Evolutionary conservation across 2,329 filamentous ascomycete genomes (phyloP).

Genomic region (Penicillium expansum): DNA sequence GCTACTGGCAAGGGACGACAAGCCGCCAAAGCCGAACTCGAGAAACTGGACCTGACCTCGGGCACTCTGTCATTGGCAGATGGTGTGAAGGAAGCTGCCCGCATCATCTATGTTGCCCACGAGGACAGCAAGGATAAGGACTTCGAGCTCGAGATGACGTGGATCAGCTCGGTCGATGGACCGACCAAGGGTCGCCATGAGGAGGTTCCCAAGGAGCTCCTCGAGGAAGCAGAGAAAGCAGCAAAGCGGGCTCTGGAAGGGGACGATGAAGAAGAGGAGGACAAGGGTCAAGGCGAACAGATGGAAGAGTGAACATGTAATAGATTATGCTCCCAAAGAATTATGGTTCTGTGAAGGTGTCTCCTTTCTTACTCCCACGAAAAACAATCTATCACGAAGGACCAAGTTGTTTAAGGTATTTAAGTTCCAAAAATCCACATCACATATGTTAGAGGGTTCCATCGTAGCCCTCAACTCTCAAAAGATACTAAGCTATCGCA

Average conservation of each 20-base stretch:
- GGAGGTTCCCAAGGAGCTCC: slow-evolving; percentile 86
- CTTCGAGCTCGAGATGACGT: slow-evolving; percentile 98
- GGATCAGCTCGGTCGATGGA: slow-evolving; percentile 81
- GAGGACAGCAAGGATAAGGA: slow-evolving; percentile 99
- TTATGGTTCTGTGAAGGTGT: slow-evolving; percentile 15
- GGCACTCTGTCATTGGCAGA: slow-evolving; percentile 76
- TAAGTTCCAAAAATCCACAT: neutral
- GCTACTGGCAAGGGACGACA: slow-evolving; percentile 96
- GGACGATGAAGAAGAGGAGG: slow-evolving; percentile 79
- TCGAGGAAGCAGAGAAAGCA: slow-evolving; percentile 87
- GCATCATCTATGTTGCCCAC: slow-evolving; percentile 96
- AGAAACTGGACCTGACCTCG: slow-evolving; percentile 87
- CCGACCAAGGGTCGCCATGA: slow-evolving; percentile 90
- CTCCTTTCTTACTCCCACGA: neutral
- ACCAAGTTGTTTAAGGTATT: neutral
- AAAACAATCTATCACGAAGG: neutral
- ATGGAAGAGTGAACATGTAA: slow-evolving; percentile 73
- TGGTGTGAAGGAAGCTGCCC: slow-evolving; percentile 91
- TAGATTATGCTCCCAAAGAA: slow-evolving; percentile 20
- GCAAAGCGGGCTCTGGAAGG: slow-evolving; percentile 87
- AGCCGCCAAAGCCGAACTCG: slow-evolving; percentile 94
- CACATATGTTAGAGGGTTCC: neutral
- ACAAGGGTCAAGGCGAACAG: slow-evolving; percentile 65
- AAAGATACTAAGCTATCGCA: neutral
- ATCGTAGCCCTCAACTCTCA: neutral